These are phyloP conservation scores for Phyllosticta paracitricarpa DNA, from an alignment of 2,329 filamentous ascomycete species.

Conservation along the genomic window DNA sequence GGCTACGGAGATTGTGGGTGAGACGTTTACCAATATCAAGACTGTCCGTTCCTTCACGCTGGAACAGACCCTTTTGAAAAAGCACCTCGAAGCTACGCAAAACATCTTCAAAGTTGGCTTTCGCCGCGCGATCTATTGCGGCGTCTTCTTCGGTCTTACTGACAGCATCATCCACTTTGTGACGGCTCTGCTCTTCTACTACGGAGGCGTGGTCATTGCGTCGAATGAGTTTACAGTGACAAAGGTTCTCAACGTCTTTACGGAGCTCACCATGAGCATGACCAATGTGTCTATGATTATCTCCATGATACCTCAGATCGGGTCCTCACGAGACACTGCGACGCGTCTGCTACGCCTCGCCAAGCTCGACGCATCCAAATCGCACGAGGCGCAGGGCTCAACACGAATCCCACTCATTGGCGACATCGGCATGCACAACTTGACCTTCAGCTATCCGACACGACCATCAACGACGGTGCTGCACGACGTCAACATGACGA, in stretches of 20 bases:
- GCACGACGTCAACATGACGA: conserved; percentile 52
- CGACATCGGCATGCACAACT: conserved; percentile 49
- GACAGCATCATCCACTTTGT: conserved; percentile 63
- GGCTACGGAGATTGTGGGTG: conserved; percentile 55
- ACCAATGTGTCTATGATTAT: conserved; percentile 61
- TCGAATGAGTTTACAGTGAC: conserved; percentile 41
- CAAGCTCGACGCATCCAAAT: conserved; percentile 43
- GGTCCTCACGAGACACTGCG: conserved; percentile 61
- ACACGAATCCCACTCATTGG: conserved; percentile 34
- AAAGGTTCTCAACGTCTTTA: conserved; percentile 63
- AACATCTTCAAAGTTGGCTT: conserved; percentile 52
- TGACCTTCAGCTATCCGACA: conserved; percentile 65
- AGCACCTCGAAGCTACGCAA: conserved; percentile 46
- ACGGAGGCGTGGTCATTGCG: conserved; percentile 57
- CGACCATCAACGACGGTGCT: conserved; percentile 47
- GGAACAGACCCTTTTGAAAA: conserved; percentile 59
- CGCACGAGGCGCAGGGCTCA: conserved; percentile 49
- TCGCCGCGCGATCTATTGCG: conserved; percentile 55
- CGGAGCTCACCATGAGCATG: conserved; percentile 75
- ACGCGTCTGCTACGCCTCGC: conserved; percentile 62
- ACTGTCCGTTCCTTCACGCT: conserved; percentile 68
- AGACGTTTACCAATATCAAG: conserved; percentile 69
- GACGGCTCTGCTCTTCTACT: conserved; percentile 75
- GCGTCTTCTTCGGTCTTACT: conserved; percentile 66
- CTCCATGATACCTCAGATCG: conserved; percentile 70